phyloP scores from a whole-genome alignment of 495 filamentous ascomycete genomes.

The Delitschia confertaspora region DNA sequence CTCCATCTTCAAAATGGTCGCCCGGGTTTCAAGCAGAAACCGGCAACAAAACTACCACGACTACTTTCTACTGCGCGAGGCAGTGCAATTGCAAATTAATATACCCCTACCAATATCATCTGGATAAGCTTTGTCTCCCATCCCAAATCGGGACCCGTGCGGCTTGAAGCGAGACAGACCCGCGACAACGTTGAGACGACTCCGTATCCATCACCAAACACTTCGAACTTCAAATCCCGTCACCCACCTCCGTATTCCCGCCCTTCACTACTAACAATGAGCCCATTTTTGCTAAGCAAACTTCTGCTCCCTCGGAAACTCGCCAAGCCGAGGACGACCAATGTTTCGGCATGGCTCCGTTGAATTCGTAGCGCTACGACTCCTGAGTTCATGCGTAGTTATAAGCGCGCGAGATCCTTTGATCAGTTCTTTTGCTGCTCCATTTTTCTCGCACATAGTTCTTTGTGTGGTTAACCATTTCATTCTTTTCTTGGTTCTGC shows the following conservation, averaged over 20 bases:
- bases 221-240: constrained; percentile 10
- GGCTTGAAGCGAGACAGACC: constrained; percentile 24
- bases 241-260: constrained; percentile 3
- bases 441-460: constrained; percentile 17
- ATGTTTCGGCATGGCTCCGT: constrained; percentile 26
- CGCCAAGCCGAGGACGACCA: constrained; percentile 28
- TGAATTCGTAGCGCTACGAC: constrained; percentile 13
- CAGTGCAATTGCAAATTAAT: too few species aligned
- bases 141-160: constrained; percentile 13
- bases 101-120: too few species aligned
- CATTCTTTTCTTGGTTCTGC: constrained; percentile 24
- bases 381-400: constrained; percentile 29
- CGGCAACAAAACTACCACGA: too few species aligned
- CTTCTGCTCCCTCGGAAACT: constrained; percentile 16
- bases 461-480: constrained; percentile 18
- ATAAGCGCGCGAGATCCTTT: constrained; percentile 20
- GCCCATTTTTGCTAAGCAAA: constrained; percentile 14
- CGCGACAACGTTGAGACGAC: constrained; percentile 21
- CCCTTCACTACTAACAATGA: constrained; percentile 18
- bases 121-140: too few species aligned
- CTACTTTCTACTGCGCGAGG: too few species aligned
- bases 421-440: constrained; percentile 4
- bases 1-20: too few species aligned
- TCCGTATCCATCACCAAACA: constrained; percentile 18
- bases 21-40: too few species aligned